These are phyloP conservation scores for Leccinum obscurum DNA, from an alignment of 768 basidiomycete genomes.

Conservation along the genomic window DNA sequence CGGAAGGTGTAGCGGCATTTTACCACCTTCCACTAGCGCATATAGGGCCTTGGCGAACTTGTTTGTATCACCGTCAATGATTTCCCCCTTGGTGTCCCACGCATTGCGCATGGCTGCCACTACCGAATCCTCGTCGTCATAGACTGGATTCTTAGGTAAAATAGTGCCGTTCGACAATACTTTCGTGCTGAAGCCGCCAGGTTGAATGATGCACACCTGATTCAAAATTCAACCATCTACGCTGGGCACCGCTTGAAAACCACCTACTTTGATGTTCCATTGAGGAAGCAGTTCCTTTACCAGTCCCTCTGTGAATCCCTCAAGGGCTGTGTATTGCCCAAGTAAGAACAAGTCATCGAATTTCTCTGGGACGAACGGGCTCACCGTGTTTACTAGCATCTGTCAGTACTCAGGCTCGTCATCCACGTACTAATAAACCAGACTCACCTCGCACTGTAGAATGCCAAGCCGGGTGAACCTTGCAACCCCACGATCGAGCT, in stretches of 20 bases:
- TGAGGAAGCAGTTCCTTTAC: not conserved
- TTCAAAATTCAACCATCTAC: not conserved
- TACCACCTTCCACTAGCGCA: not conserved
- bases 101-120: not conserved
- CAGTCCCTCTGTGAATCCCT: not conserved
- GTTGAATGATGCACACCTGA: not conserved
- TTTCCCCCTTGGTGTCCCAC: not conserved
- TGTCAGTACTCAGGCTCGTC: not conserved
- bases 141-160: not conserved
- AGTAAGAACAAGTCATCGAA: not conserved
- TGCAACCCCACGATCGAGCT: not conserved
- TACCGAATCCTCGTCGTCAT: not conserved
- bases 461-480: not conserved
- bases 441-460: not conserved
- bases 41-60: slow-evolving; percentile 6
- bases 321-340: not conserved
- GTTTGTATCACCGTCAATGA: slow-evolving; percentile 1
- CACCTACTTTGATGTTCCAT: not conserved
- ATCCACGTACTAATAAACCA: no score
- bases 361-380: not conserved
- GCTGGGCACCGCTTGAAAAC: not conserved
- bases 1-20: slow-evolving; percentile 4
- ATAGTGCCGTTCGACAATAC: not conserved
- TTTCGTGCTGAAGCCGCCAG: slow-evolving; percentile 3
- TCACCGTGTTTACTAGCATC: not conserved